Base-by-base conservation (phyloP, 2,329 filamentous ascomycete genomes). In the Sporothrix brunneoviolacea region DNA sequence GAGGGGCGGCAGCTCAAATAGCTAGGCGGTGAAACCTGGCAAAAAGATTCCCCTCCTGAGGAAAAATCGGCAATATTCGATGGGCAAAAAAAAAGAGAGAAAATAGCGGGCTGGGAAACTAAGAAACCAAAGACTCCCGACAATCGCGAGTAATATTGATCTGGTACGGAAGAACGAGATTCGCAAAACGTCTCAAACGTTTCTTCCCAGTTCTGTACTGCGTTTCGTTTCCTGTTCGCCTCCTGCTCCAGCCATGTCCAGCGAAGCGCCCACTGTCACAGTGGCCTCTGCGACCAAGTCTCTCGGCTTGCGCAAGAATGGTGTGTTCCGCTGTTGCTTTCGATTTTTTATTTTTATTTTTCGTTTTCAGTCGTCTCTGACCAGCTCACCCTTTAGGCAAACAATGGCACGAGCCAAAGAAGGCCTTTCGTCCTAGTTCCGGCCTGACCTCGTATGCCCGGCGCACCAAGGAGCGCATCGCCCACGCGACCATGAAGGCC, bases 351-450 rank as follows among this genome's bases (percentile, higher is more conserved):
- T 16, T n/a, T 10, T 3, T 16, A 16, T 32, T 30, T 7, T 27
- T 32, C 15, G 3, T 9, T 21, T 7, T 27, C 24, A 8, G 3
- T 9, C 16, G 22, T 7, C 6, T 2, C 8, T 6, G 10, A 10
- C 12, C 13, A 6, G 13, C 42, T 48, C 22, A 44, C 8, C 18
- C 12, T 18, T 40, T 28, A 95, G 93, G 93, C 65, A 96, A 97
- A 73, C 88, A 95, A 73, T 98, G 93, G 93, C 90, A 94, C 65
- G 74, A 77, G 48, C 75, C 79, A 24, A 91, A 90, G 66, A 87
- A 84, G 56, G 82, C 93, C 1, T 97, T 97, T 69, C 84, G 93
- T 35, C 91, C 88, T 4, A 82, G 74, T 13, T 77, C 86, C 9
- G 89, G 91, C 22, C 77, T 90, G 59, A 87, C 81, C 3, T 82